Conservation (phyloP, 257 asterid species). For the Phtheirospermum japonicum region DNA sequence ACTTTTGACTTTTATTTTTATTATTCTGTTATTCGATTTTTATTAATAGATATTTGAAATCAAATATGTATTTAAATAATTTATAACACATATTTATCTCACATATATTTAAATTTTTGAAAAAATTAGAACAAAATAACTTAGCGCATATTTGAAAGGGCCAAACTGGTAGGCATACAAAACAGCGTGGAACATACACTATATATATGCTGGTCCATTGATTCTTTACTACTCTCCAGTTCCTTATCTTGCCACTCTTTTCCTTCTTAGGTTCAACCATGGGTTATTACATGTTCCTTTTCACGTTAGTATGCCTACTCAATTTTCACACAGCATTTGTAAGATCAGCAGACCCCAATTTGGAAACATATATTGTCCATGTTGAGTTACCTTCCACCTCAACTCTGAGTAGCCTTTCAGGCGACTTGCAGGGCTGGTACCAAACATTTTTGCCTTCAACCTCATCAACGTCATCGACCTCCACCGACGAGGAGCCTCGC, state of each 20-base stretch:
- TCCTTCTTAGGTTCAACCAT: constrained; percentile 1
- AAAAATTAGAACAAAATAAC: too few relatives aligned
- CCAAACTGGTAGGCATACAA: too few relatives aligned
- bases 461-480: not conserved
- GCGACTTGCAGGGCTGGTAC: constrained; percentile 36
- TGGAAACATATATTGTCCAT: constrained; percentile 36
- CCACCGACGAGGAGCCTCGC: constrained; percentile 18
- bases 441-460: constrained; percentile 37
- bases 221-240: too few relatives aligned
- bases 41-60: too few relatives aligned
- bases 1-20: too few relatives aligned
- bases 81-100: too few relatives aligned
- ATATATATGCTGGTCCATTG: too few relatives aligned
- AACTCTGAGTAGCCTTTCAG: constrained; percentile 3
- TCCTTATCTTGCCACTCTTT: constrained; percentile 23
- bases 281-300: constrained; percentile 19
- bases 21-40: too few relatives aligned
- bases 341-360: constrained; percentile 11
- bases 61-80: too few relatives aligned
- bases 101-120: too few relatives aligned
- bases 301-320: constrained; percentile 16
- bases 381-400: constrained; percentile 29
- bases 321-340: constrained; percentile 4
- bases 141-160: too few relatives aligned
- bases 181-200: too few relatives aligned